phyloP scores from a whole-genome alignment of 768 basidiomycete species.

The Serendipita indica region DNA sequence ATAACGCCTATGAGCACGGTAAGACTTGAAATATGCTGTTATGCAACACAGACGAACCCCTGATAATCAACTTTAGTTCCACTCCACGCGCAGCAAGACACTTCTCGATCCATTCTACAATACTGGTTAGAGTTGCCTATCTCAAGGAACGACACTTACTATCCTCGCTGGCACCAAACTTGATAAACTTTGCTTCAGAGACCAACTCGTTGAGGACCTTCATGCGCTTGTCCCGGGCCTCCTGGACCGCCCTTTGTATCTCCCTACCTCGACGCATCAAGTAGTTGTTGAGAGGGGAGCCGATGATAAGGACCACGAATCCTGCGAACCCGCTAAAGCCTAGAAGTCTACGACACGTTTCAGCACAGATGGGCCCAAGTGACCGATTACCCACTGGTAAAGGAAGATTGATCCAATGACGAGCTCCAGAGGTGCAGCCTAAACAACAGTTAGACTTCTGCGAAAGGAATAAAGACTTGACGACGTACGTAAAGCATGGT shows the following conservation, averaged over 20 bases:
- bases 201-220: slow-evolving; percentile 33
- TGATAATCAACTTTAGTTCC: slow-evolving; percentile 23
- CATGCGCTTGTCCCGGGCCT: slow-evolving; percentile 33
- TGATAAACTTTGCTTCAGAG: slow-evolving; percentile 24
- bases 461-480: neutral
- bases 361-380: no score
- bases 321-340: slow-evolving; percentile 35
- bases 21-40: neutral
- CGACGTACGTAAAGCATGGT: slow-evolving; percentile 7
- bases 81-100: slow-evolving; percentile 22
- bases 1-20: slow-evolving; percentile 10
- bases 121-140: slow-evolving; percentile 21
- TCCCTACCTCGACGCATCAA: slow-evolving; percentile 27
- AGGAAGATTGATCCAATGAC: slow-evolving; percentile 24
- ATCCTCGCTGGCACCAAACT: slow-evolving; percentile 31
- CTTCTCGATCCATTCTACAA: slow-evolving; percentile 28
- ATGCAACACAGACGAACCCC: slow-evolving; percentile 15
- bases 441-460: slow-evolving; percentile 9
- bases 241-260: slow-evolving; percentile 23
- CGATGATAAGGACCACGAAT: slow-evolving; percentile 27
- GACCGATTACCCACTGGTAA: slow-evolving; percentile 24
- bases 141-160: slow-evolving; percentile 14
- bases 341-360: slow-evolving; percentile 24
- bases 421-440: slow-evolving; percentile 23
- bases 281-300: slow-evolving; percentile 29